A percentile compares a stretch with the other conserved stretches of the same genome.
These are phyloP conservation scores for Helenozyma rhizophorensis DNA, from an alignment of 805 yeast species.

Conservation along the genomic window DNA sequence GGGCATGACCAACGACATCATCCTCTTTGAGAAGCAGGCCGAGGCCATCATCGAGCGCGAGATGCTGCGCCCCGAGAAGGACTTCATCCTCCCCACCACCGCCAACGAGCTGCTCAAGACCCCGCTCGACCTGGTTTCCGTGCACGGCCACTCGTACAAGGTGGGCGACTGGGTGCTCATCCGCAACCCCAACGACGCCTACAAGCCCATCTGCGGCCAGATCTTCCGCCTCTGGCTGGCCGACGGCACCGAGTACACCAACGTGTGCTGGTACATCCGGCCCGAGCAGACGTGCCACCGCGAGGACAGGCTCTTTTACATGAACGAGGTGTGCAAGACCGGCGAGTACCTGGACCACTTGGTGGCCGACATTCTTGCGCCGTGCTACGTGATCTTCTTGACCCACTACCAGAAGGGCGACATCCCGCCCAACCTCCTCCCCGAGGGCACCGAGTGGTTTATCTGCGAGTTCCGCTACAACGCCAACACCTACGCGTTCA, in stretches of 20 bases:
- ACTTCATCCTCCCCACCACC: conserved; percentile 45
- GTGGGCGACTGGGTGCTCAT: conserved; percentile 96
- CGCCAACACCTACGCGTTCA: conserved; percentile 84
- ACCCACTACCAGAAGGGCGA: conserved; percentile 95
- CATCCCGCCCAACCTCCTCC: conserved; percentile 59
- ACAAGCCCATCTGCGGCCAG: conserved; percentile 91
- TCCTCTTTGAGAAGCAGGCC: conserved; percentile 57
- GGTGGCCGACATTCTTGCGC: conserved; percentile 83
- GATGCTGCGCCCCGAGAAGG: conserved; percentile 76
- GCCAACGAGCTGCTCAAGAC: conserved; percentile 55
- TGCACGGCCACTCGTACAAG: conserved; percentile 65
- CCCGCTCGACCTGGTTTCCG: conserved; percentile 75
- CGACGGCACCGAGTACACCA: conserved; percentile 77
- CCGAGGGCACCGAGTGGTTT: conserved; percentile 78
- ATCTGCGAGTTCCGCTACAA: conserved; percentile 94
- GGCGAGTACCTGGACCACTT: conserved; percentile 95
- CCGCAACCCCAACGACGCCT: conserved; percentile 80
- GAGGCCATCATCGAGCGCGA: conserved; percentile 59
- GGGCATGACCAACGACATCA: conserved; percentile 57
- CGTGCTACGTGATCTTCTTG: conserved; percentile 91
- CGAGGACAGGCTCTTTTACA: conserved; percentile 82
- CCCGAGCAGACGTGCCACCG: conserved; percentile 98
- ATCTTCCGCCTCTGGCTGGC: conserved; percentile 93
- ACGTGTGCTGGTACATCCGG: conserved; percentile 96
- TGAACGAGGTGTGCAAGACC: conserved; percentile 92